Evolutionary conservation across 768 basidiomycete genomes (phyloP).

Genomic region (Termitomyces sp.): DNA sequence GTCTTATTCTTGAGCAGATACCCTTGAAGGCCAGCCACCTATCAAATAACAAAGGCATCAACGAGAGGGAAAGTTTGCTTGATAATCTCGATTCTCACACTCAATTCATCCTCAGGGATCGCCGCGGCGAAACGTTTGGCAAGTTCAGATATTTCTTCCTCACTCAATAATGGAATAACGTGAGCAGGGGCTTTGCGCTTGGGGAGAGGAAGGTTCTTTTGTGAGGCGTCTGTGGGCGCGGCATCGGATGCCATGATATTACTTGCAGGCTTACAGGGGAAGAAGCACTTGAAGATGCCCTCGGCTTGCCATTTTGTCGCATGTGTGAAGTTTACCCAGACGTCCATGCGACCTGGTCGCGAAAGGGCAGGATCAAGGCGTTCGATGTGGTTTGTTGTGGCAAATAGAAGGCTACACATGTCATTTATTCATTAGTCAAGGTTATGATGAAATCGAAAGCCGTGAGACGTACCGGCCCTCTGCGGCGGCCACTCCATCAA

Average conservation of each 20-base stretch:
- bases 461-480: conserved; percentile 66
- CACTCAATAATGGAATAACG: conserved; percentile 63
- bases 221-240: conserved; percentile 41
- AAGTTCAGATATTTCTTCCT: conserved; percentile 69
- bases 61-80: background rate
- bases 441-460: background rate
- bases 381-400: conserved; percentile 92
- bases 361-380: conserved; percentile 85
- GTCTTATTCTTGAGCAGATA: conserved; percentile 88
- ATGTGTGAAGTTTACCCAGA: conserved; percentile 89
- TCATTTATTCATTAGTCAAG: conserved; percentile 9
- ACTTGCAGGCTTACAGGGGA: conserved; percentile 55
- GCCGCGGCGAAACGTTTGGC: conserved; percentile 79
- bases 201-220: conserved; percentile 60
- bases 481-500: conserved; percentile 81
- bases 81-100: conserved; percentile 39
- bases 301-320: conserved; percentile 92
- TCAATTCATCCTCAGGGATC: conserved; percentile 84
- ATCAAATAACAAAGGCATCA: conserved; percentile 1
- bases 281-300: conserved; percentile 92
- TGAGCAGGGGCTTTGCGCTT: conserved; percentile 57
- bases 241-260: conserved; percentile 10
- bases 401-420: conserved; percentile 66
- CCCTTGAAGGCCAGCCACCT: conserved; percentile 83
- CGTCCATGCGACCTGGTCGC: conserved; percentile 87